phyloP scores from a whole-genome alignment of 2,329 filamentous ascomycete species.

The Cadophora luteo-olivacea region DNA sequence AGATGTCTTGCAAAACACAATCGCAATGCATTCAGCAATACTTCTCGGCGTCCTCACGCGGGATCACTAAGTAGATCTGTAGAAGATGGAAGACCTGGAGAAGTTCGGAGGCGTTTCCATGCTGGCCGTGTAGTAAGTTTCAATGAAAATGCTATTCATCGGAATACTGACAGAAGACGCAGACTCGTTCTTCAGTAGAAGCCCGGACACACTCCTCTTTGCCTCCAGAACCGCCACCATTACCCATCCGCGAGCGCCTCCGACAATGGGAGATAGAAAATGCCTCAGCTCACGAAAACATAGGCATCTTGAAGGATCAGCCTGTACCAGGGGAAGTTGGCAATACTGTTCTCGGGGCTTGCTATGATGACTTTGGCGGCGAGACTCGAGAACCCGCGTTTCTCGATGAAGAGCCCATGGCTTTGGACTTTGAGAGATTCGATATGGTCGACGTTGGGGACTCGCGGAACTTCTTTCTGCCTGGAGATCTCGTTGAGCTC shows the following conservation, averaged over 20 bases:
- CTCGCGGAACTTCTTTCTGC: conserved; percentile 41
- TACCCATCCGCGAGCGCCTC: conserved; percentile 45
- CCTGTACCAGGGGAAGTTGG: conserved; percentile 18
- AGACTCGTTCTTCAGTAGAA: conserved; percentile 20
- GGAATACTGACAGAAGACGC: neutral
- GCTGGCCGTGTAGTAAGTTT: conserved; percentile 18
- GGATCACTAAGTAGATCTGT: neutral
- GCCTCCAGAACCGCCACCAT: conserved; percentile 9
- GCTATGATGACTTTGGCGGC: conserved; percentile 25
- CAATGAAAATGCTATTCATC: neutral
- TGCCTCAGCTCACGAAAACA: conserved; percentile 26
- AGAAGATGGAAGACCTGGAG: conserved; percentile 3
- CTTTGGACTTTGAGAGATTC: conserved; percentile 46
- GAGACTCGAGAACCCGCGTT: conserved; percentile 34
- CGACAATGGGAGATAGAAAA: conserved; percentile 52
- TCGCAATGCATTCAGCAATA: neutral
- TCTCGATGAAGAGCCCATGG: conserved; percentile 43
- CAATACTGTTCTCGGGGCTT: conserved; percentile 25
- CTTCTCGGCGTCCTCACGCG: neutral
- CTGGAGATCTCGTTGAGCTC: conserved; percentile 46
- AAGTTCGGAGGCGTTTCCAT: conserved; percentile 15
- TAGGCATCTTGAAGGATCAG: conserved; percentile 10
- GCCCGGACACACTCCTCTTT: conserved; percentile 9
- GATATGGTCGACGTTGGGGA: conserved; percentile 55
- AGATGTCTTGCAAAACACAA: conserved; percentile 35